These are phyloP conservation scores for Elasticomyces elasticus DNA, from an alignment of 495 filamentous ascomycete species.

Conservation along the genomic window DNA sequence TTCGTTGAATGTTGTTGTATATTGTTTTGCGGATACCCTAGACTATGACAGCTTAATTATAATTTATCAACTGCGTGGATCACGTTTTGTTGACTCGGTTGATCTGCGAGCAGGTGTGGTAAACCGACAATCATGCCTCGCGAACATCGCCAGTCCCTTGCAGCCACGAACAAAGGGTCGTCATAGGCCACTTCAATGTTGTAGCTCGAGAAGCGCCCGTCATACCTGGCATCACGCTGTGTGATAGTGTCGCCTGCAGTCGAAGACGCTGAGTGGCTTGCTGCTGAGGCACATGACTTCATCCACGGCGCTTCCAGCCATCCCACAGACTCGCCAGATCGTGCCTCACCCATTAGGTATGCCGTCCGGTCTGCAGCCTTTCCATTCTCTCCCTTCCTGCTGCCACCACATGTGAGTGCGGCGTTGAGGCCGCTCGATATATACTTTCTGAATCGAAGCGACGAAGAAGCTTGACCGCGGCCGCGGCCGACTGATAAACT, in stretches of 20 bases:
- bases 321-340: too few species aligned
- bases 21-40: background rate
- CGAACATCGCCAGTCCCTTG: background rate
- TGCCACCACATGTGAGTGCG: too few species aligned
- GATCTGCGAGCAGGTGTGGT: background rate
- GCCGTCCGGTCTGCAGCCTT: too few species aligned
- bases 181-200: background rate
- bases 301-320: background rate
- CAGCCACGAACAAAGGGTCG: background rate
- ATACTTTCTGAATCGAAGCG: too few species aligned
- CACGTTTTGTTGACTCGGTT: background rate
- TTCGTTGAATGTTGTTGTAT: too few species aligned
- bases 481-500: background rate
- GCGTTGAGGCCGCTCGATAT: too few species aligned
- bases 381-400: too few species aligned
- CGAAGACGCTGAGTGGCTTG: conserved; percentile 9
- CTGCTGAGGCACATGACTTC: background rate
- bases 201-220: background rate
- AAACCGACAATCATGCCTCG: background rate
- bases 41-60: background rate
- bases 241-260: background rate
- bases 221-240: conserved; percentile 14
- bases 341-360: too few species aligned
- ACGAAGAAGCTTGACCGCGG: background rate
- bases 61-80: background rate